Evolutionary conservation across 2,329 filamentous ascomycete species (phyloP).

Genomic region (Saccharata proteae): DNA sequence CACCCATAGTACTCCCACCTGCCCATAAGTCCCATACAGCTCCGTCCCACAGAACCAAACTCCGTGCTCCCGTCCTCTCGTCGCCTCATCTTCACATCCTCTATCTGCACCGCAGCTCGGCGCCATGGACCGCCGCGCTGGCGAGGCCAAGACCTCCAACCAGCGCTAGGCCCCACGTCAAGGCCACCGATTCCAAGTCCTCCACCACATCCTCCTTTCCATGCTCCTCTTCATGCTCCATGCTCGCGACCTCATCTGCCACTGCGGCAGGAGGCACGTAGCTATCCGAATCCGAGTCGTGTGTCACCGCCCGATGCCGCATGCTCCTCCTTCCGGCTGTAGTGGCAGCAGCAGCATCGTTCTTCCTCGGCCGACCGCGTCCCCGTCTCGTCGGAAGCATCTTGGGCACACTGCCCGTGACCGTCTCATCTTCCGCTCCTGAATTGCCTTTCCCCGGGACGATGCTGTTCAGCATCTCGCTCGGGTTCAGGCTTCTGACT

Average conservation of each 20-base stretch:
- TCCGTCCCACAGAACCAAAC: no score
- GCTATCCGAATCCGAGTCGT: slow-evolving; percentile 5
- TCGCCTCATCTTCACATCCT: not conserved
- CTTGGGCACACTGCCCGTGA: slow-evolving; percentile 7
- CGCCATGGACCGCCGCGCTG: slow-evolving; percentile 21
- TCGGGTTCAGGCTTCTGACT: slow-evolving; percentile 38
- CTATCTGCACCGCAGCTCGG: slow-evolving; percentile 16
- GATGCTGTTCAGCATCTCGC: slow-evolving; percentile 34
- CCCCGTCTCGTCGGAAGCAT: slow-evolving; percentile 13
- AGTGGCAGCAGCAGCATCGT: slow-evolving; percentile 6
- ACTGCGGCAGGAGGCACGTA: slow-evolving; percentile 4
- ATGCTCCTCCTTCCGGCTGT: slow-evolving; percentile 8
- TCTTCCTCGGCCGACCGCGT: slow-evolving; percentile 19
- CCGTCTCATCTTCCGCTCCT: slow-evolving; percentile 8
- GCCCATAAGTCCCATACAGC: no score
- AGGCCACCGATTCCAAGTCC: slow-evolving; percentile 23
- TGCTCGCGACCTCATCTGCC: slow-evolving; percentile 2
- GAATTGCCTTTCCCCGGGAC: slow-evolving; percentile 10
- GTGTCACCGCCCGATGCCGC: slow-evolving; percentile 5
- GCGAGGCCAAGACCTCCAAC: slow-evolving; percentile 23
- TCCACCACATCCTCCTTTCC: slow-evolving; percentile 17
- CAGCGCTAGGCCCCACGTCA: slow-evolving; percentile 22
- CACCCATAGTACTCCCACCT: no score
- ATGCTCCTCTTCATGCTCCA: slow-evolving; percentile 14
- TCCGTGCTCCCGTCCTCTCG: slow-evolving; percentile 7